Conservation (phyloP, 1,284 basidiomycete genomes). For the Apiotrichum akiyoshidainum region DNA sequence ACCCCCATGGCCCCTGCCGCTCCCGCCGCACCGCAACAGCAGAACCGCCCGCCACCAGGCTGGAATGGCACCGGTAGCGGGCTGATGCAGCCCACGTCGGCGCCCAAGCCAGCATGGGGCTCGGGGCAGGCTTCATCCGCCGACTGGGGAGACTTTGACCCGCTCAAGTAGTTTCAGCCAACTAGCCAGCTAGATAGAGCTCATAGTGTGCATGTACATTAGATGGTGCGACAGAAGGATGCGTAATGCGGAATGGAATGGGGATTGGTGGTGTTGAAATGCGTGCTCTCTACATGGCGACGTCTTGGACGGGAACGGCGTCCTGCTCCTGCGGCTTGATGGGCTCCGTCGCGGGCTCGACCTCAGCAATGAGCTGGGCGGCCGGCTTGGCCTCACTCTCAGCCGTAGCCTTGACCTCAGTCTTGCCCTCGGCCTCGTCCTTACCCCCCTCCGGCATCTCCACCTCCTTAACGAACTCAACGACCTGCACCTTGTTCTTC, state of each 20-base stretch:
- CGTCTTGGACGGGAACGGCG: too few species aligned
- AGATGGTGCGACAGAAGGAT: not conserved
- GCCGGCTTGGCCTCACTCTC: too few species aligned
- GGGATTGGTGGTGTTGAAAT: too few species aligned
- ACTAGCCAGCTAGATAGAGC: too few species aligned
- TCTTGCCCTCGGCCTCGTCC: not conserved
- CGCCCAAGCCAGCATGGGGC: conserved; percentile 34
- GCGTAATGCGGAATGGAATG: not conserved
- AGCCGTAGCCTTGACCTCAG: not conserved
- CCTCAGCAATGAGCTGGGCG: too few species aligned
- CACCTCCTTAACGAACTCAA: not conserved
- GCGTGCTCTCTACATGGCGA: too few species aligned
- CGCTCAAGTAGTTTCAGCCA: too few species aligned
- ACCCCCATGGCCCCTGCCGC: conserved; percentile 4
- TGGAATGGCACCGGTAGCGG: conserved; percentile 29
- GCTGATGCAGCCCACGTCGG: conserved; percentile 43
- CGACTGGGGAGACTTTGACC: conserved; percentile 51
- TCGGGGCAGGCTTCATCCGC: conserved; percentile 15
- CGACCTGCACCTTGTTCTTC: conserved; percentile 28
- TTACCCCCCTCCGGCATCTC: not conserved
- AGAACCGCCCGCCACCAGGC: conserved; percentile 37
- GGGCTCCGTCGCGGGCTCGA: too few species aligned
- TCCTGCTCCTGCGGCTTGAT: too few species aligned
- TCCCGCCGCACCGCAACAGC: conserved; percentile 3
- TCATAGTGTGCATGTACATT: not conserved